Conservation (phyloP, 495 filamentous ascomycete genomes). For the Hyaloscypha finlandica region DNA sequence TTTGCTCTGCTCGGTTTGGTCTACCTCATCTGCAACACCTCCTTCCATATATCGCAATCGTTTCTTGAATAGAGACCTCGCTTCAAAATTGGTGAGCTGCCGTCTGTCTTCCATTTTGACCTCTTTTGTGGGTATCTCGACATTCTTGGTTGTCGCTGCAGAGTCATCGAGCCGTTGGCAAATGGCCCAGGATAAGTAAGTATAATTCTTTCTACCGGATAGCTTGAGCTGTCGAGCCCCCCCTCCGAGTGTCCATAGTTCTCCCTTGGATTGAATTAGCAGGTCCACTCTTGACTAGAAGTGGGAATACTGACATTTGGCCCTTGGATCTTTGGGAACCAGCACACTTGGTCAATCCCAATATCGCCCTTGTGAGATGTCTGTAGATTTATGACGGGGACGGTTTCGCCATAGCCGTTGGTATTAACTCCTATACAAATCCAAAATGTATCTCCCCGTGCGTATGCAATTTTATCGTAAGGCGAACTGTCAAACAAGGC, state of each 20-base stretch:
- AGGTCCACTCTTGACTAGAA: not conserved
- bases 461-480: slow-evolving; percentile 11
- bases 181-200: slow-evolving; percentile 18
- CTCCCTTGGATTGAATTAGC: not conserved
- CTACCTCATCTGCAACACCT: not conserved
- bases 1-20: not conserved
- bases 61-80: slow-evolving; percentile 13
- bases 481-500: slow-evolving; percentile 18
- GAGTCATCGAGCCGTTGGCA: slow-evolving; percentile 18
- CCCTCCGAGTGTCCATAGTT: slow-evolving; percentile 38
- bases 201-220: slow-evolving; percentile 8
- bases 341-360: slow-evolving; percentile 34
- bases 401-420: slow-evolving; percentile 12
- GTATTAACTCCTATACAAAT: slow-evolving; percentile 15
- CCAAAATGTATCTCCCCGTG: slow-evolving; percentile 32
- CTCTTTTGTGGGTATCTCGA: slow-evolving; percentile 15
- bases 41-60: slow-evolving; percentile 2
- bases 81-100: slow-evolving; percentile 12
- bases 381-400: slow-evolving; percentile 35
- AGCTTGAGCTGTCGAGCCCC: slow-evolving; percentile 26
- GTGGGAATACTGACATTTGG: slow-evolving; percentile 11
- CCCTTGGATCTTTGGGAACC: slow-evolving; percentile 34
- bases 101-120: slow-evolving; percentile 1
- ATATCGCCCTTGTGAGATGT: slow-evolving; percentile 27
- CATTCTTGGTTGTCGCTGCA: not conserved